phyloP scores from a whole-genome alignment of 345 rosid genomes.

The Sonneratia alba region DNA sequence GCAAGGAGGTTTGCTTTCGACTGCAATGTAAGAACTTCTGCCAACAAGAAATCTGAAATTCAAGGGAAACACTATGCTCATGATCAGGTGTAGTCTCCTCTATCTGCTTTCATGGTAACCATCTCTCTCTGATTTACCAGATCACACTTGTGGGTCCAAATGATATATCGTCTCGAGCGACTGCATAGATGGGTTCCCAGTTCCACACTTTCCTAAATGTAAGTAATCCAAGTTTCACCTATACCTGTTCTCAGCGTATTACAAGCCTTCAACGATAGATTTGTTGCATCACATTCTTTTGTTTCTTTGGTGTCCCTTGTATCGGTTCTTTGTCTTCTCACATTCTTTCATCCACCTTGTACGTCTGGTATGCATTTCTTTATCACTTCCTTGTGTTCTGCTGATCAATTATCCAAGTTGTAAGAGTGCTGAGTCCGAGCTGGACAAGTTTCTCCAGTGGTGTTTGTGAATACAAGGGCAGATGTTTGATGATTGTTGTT shows the following conservation, averaged over 20 bases:
- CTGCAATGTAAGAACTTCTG: slow-evolving; percentile 61
- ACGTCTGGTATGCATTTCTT: background rate
- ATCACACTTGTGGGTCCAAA: slow-evolving; percentile 59
- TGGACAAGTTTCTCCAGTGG: background rate
- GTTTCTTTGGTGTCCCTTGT: background rate
- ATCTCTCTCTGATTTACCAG: slow-evolving; percentile 23
- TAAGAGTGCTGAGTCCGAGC: background rate
- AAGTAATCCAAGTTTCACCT: slow-evolving; percentile 1
- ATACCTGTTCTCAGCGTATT: background rate
- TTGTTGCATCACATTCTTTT: slow-evolving; percentile 6
- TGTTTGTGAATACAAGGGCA: background rate
- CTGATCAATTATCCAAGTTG: background rate
- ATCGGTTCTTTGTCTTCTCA: background rate
- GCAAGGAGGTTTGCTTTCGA: slow-evolving; percentile 91
- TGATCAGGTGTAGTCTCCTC: background rate
- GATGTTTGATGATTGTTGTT: background rate
- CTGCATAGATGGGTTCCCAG: background rate
- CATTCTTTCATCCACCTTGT: background rate
- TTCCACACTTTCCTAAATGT: slow-evolving; percentile 1
- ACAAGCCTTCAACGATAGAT: background rate
- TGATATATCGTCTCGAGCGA: slow-evolving; percentile 31
- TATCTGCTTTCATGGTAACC: background rate
- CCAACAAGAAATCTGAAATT: background rate
- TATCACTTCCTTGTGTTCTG: background rate
- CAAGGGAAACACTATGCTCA: background rate